A percentile compares a stretch with the other conserved stretches of the same genome.
phyloP scores from a whole-genome alignment of 2,329 filamentous ascomycete species.

The Kalmusia sp. region DNA sequence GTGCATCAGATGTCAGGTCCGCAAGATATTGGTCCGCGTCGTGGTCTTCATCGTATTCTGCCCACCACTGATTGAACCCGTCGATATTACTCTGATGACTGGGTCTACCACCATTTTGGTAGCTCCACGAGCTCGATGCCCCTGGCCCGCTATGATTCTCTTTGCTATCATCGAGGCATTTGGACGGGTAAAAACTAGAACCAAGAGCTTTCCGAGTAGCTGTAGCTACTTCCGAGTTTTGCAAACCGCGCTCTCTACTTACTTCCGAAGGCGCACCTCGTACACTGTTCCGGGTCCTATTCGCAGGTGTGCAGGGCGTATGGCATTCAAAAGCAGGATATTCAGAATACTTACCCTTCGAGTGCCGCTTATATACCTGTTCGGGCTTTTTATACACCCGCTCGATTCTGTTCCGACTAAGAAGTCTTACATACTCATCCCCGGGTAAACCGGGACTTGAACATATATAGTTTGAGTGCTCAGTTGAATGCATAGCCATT shows the following conservation, averaged over 20 bases:
- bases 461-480: no score
- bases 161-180: conserved; percentile 13
- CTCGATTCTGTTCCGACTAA: not conserved
- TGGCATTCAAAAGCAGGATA: no score
- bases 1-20: conserved; percentile 4
- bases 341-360: no score
- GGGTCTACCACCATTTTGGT: not conserved
- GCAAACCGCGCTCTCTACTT: not conserved
- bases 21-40: conserved; percentile 14
- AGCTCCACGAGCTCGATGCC: not conserved
- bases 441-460: not conserved
- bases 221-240: not conserved
- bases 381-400: no score
- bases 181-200: conserved; percentile 6
- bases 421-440: not conserved
- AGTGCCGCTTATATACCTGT: no score
- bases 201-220: conserved; percentile 2
- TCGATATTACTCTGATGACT: conserved; percentile 20
- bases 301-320: not conserved
- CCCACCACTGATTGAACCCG: conserved; percentile 22
- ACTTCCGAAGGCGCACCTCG: not conserved
- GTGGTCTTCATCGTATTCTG: conserved; percentile 18
- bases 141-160: not conserved
- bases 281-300: not conserved
- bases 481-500: no score